Conservation (phyloP, 257 asterid species). For the Thymus mandschuricus region DNA sequence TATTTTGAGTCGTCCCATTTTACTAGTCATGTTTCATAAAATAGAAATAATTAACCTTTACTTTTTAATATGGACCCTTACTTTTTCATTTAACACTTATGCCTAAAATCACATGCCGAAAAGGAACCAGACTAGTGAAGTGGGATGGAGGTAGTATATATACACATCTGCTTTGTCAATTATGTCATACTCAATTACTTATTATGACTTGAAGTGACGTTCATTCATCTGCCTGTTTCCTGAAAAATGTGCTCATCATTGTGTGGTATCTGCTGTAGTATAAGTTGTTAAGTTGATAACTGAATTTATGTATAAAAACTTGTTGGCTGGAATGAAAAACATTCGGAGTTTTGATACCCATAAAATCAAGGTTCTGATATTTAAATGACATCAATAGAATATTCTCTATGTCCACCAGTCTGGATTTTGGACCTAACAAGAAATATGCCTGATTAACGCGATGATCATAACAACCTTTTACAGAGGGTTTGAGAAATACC, state of each 20-base stretch:
- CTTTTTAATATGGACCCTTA: too few relatives aligned
- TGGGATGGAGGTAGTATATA: too few relatives aligned
- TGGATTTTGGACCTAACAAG: slow-evolving; percentile 2
- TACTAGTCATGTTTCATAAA: too few relatives aligned
- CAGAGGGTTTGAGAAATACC: not conserved
- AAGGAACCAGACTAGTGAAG: too few relatives aligned
- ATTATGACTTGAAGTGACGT: not conserved
- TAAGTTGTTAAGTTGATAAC: not conserved
- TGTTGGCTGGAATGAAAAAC: not conserved
- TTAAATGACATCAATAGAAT: not conserved
- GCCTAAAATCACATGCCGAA: too few relatives aligned
- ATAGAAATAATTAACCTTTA: too few relatives aligned
- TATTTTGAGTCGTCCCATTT: too few relatives aligned
- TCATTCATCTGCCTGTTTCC: not conserved
- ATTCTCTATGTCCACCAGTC: not conserved
- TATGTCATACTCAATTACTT: not conserved
- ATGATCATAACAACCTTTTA: not conserved
- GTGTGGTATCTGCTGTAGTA: not conserved
- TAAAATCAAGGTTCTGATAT: slow-evolving; percentile 6
- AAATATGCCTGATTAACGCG: not conserved
- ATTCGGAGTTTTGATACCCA: not conserved
- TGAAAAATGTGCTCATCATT: not conserved
- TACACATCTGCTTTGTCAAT: not conserved
- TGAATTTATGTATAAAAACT: not conserved
- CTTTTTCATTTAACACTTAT: too few relatives aligned